Percentiles rank a stretch among this genome's conserved stretches.
phyloP scores from a whole-genome alignment of 2,329 filamentous ascomycete species.

The Botrytis pseudocinerea region DNA sequence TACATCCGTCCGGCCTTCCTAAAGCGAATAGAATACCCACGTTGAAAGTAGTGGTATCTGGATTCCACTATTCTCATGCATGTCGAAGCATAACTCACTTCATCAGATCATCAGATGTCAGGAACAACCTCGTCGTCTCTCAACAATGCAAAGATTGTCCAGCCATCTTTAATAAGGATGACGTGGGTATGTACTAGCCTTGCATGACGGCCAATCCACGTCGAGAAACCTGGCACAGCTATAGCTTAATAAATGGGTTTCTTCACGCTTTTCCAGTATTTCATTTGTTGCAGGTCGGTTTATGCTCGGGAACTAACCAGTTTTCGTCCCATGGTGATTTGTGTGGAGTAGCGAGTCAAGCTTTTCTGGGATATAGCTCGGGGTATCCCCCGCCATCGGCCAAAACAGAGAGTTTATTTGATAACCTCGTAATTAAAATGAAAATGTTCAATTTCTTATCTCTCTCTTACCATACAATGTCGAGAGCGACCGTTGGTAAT shows the following conservation, averaged over 20 bases:
- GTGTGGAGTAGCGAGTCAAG: background rate
- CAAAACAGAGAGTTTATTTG: background rate
- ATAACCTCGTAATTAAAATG: background rate
- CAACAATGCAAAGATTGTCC: background rate
- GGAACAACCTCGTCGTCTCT: background rate
- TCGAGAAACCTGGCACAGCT: background rate
- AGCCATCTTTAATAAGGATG: slow-evolving; percentile 10
- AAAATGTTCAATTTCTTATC: background rate
- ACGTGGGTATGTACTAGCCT: background rate
- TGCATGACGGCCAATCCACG: background rate
- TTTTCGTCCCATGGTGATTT: background rate
- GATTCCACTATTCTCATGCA: slow-evolving; percentile 7
- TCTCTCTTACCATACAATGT: background rate
- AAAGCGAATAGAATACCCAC: slow-evolving; percentile 1
- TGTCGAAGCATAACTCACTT: background rate
- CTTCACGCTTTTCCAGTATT: background rate
- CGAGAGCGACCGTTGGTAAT: background rate
- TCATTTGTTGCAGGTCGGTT: background rate
- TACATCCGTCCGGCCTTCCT: background rate
- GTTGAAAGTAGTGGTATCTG: background rate
- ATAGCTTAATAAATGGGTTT: background rate
- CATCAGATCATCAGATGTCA: background rate
- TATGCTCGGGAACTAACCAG: background rate
- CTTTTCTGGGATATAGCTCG: background rate
- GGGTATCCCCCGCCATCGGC: background rate